phyloP scores from a whole-genome alignment of 257 asterid species.

The Coffea canephora region DNA sequence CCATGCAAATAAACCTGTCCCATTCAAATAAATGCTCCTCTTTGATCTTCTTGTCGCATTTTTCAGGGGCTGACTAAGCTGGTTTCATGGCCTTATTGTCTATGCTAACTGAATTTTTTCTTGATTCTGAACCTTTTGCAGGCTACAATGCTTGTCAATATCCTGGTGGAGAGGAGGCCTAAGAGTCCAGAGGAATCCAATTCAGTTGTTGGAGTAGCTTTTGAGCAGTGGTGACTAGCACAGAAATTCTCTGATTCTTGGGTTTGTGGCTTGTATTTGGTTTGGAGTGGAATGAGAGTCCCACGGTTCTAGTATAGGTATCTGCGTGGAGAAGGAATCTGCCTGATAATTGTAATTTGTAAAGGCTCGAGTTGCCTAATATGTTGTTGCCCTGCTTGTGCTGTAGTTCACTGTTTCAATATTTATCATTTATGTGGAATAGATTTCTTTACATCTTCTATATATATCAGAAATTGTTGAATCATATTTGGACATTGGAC shows the following conservation, averaged over 20 bases:
- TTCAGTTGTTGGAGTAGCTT: conserved; percentile 8
- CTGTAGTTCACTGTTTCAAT: not conserved
- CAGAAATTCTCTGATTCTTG: conserved; percentile 14
- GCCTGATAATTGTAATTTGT: not conserved
- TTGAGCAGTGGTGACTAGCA: not conserved
- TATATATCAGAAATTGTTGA: not conserved
- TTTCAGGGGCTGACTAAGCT: not conserved
- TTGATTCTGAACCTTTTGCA: conserved; percentile 4
- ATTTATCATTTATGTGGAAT: not conserved
- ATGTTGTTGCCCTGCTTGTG: not conserved
- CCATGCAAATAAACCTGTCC: not conserved
- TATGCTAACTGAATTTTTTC: not conserved
- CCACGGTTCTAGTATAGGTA: not conserved
- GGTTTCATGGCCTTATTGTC: not conserved
- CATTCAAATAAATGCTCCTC: not conserved
- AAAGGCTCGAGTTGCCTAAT: not conserved
- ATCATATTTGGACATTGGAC: not conserved
- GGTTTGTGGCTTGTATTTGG: not conserved
- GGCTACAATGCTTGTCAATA: conserved; percentile 52
- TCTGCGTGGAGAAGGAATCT: conserved; percentile 9
- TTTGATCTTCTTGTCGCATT: not conserved
- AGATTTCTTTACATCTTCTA: not conserved
- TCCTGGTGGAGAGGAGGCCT: conserved; percentile 39
- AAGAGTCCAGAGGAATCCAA: conserved; percentile 15
- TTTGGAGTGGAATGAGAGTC: not conserved